Evolutionary conservation across 2,329 filamentous ascomycete species (phyloP).

Genomic region (Cryphonectria japonica): DNA sequence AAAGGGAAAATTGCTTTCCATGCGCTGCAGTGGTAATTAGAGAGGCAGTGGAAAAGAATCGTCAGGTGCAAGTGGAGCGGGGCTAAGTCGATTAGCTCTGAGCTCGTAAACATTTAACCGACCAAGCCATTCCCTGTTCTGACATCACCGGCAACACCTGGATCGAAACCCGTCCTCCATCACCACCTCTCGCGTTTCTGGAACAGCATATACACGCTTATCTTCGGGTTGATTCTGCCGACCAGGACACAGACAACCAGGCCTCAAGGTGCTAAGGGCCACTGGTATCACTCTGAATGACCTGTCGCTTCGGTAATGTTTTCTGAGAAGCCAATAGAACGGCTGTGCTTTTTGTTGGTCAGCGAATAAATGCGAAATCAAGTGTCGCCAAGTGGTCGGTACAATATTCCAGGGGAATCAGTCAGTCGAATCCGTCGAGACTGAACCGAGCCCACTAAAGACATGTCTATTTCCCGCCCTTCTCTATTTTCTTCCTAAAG

Average conservation of each 20-base stretch:
- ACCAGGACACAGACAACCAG: not conserved
- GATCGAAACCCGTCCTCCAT: not conserved
- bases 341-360: not conserved
- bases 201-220: slow-evolving; percentile 15
- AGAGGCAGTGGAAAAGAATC: too few relatives aligned
- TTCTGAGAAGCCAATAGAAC: not conserved
- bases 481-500: not conserved
- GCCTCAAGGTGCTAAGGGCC: not conserved
- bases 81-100: not conserved
- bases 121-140: not conserved
- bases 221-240: not conserved
- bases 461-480: not conserved
- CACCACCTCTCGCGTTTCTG: not conserved
- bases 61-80: not conserved
- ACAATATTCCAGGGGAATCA: not conserved
- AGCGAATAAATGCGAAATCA: not conserved
- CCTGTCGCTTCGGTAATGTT: not conserved
- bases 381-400: not conserved
- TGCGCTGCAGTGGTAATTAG: too few relatives aligned
- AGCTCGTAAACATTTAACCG: slow-evolving; percentile 9
- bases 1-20: slow-evolving; percentile 1
- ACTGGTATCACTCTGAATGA: not conserved
- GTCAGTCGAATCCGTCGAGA: too few relatives aligned
- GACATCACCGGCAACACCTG: slow-evolving; percentile 3
- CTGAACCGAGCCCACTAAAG: too few relatives aligned